A percentile compares a stretch with the other conserved stretches of the same genome.
phyloP scores from a whole-genome alignment of 2,329 filamentous ascomycete genomes.

The Malbranchea cinnamomea region DNA sequence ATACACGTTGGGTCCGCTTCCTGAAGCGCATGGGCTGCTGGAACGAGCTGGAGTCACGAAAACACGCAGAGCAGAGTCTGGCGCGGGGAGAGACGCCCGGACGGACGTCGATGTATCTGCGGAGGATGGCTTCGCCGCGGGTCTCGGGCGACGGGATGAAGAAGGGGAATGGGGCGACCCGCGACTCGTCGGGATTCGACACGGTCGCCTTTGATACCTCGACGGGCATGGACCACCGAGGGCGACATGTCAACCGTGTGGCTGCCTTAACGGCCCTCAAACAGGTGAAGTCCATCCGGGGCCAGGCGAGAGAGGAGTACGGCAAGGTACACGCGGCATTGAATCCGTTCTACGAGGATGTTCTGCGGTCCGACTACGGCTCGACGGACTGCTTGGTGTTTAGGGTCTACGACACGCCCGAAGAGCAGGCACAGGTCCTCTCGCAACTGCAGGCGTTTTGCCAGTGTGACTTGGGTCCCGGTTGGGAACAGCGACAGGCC shows the following conservation, averaged over 20 bases:
- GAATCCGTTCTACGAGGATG: constrained; percentile 76
- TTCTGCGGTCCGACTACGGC: constrained; percentile 56
- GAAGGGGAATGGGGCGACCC: constrained; percentile 4
- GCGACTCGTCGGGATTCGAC: constrained; percentile 61
- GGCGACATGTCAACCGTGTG: constrained; percentile 38
- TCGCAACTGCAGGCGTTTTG: constrained; percentile 65
- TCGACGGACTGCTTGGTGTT: constrained; percentile 68
- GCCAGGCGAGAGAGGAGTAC: constrained; percentile 76
- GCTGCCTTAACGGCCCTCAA: constrained; percentile 55
- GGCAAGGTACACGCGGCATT: constrained; percentile 80
- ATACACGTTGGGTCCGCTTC: constrained; percentile 82
- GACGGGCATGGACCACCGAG: constrained; percentile 14
- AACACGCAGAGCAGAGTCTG: constrained; percentile 57
- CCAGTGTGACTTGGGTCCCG: constrained; percentile 64
- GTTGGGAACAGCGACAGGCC: constrained; percentile 55
- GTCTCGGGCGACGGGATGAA: background rate
- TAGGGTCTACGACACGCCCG: constrained; percentile 70
- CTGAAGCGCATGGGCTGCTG: constrained; percentile 79
- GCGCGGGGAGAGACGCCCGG: constrained; percentile 7
- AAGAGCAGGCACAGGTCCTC: constrained; percentile 81
- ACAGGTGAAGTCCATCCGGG: constrained; percentile 61
- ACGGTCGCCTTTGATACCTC: constrained; percentile 46
- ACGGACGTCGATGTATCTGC: background rate
- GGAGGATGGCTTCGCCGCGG: too few species aligned
- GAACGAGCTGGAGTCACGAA: constrained; percentile 76